A percentile compares a stretch with the other conserved stretches of the same genome.
Evolutionary conservation across 2,329 filamentous ascomycete species (phyloP).

Genomic region (Cordyceps militaris): DNA sequence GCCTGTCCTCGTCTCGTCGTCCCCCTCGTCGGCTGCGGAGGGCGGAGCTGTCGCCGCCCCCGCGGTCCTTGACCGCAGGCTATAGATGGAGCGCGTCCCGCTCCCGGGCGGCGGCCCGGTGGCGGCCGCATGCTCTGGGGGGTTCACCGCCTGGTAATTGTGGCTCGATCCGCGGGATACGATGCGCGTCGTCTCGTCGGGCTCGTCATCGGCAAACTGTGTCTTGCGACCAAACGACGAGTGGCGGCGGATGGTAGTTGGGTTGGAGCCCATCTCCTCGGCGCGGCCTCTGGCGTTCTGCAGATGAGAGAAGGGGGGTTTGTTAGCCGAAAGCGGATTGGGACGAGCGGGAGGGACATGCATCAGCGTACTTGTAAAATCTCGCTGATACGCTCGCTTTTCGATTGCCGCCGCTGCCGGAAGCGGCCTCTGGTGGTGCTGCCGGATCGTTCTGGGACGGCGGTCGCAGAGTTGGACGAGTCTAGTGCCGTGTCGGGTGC

Average conservation of each 20-base stretch:
- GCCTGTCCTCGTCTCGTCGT: conserved; percentile 14
- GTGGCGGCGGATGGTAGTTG: conserved; percentile 13
- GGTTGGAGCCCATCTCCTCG: conserved; percentile 30
- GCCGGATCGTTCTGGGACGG: not conserved
- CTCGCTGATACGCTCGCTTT: conserved; percentile 35
- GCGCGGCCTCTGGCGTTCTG: conserved; percentile 38
- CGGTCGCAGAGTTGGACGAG: not conserved
- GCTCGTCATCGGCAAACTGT: conserved; percentile 17
- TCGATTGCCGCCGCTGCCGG: conserved; percentile 24
- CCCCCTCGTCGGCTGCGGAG: conserved; percentile 17
- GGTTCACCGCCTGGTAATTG: conserved; percentile 34
- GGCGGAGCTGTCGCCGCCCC: conserved; percentile 17
- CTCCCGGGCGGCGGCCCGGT: not conserved
- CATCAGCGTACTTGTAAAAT: conserved; percentile 38
- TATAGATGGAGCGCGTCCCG: conserved; percentile 15
- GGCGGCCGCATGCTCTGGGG: conserved; percentile 5
- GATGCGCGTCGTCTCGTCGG: conserved; percentile 36
- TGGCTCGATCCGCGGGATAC: conserved; percentile 27
- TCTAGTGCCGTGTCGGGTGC: not conserved
- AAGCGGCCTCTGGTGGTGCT: conserved; percentile 15
- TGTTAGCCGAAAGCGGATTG: not conserved
- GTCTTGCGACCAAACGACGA: conserved; percentile 14
- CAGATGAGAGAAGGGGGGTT: not conserved
- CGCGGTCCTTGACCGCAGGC: conserved; percentile 6
- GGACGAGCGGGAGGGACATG: not conserved